phyloP scores from a whole-genome alignment of 2,329 filamentous ascomycete genomes.

The Cephalotrichum gorgonifer region DNA sequence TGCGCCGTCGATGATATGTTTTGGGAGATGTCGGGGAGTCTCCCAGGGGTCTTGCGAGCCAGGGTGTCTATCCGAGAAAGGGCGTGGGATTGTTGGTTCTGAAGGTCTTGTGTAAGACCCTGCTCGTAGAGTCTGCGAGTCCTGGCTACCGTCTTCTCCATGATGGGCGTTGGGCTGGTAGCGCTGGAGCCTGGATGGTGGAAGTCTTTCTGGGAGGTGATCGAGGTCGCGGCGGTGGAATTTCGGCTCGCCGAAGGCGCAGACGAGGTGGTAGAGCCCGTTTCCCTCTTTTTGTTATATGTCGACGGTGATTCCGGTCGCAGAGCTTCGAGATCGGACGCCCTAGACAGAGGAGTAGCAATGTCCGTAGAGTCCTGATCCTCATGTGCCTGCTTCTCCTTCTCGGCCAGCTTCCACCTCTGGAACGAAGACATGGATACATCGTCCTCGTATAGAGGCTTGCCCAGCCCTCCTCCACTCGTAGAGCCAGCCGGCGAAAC shows the following conservation, averaged over 20 bases:
- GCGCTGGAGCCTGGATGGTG: neutral
- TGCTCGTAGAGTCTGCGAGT: slow-evolving; percentile 73
- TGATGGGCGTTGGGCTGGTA: slow-evolving; percentile 1
- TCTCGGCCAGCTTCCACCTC: slow-evolving; percentile 55
- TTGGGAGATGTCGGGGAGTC: slow-evolving; percentile 38
- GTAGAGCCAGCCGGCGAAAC: slow-evolving; percentile 45
- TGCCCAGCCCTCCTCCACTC: slow-evolving; percentile 44
- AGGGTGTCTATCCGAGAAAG: slow-evolving; percentile 73
- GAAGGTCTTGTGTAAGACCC: slow-evolving; percentile 65
- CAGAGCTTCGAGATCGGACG: slow-evolving; percentile 15
- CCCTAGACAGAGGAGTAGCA: neutral
- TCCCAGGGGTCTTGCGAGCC: slow-evolving; percentile 44
- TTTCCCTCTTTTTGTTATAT: slow-evolving; percentile 70
- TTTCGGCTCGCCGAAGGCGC: slow-evolving; percentile 56
- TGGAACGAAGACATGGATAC: slow-evolving; percentile 77
- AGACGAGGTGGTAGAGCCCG: slow-evolving; percentile 74
- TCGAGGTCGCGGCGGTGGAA: slow-evolving; percentile 82
- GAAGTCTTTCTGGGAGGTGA: slow-evolving; percentile 54
- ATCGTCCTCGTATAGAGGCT: slow-evolving; percentile 77
- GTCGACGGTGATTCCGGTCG: slow-evolving; percentile 35
- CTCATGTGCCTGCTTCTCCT: slow-evolving; percentile 36
- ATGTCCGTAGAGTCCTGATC: slow-evolving; percentile 20
- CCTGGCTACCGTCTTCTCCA: slow-evolving; percentile 46
- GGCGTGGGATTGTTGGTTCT: slow-evolving; percentile 69
- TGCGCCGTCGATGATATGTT: slow-evolving; percentile 32